Evolutionary conservation across 2,329 filamentous ascomycete genomes (phyloP).

Genomic region (Fusarium sp.): DNA sequence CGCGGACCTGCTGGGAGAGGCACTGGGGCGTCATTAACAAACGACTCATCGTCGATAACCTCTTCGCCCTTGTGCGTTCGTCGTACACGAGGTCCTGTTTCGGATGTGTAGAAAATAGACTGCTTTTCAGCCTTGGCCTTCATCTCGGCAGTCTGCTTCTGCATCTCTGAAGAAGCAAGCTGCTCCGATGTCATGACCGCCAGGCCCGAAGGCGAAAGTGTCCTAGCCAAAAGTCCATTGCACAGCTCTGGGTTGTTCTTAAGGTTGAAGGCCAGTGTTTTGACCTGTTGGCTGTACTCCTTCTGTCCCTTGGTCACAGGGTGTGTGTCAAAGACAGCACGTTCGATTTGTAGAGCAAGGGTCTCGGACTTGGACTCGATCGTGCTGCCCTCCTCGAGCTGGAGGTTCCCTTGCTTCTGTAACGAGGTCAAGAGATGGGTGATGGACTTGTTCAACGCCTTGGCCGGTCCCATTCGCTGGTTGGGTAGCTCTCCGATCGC

Average conservation of each 20-base stretch:
- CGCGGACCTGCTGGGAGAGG: constrained; percentile 42
- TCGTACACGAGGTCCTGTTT: constrained; percentile 78
- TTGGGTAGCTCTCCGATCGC: constrained; percentile 69
- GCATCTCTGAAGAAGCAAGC: constrained; percentile 91
- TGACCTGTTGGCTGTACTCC: constrained; percentile 72
- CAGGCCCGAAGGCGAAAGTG: constrained; percentile 78
- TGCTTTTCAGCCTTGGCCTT: constrained; percentile 84
- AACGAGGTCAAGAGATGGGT: constrained; percentile 73
- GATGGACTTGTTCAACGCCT: constrained; percentile 77
- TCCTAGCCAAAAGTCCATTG: constrained; percentile 78
- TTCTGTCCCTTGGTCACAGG: constrained; percentile 57
- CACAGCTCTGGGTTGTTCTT: constrained; percentile 88
- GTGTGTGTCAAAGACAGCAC: constrained; percentile 71
- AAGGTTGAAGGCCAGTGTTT: constrained; percentile 85
- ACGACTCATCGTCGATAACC: constrained; percentile 80
- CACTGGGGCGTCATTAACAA: constrained; percentile 49
- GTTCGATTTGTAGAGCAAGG: constrained; percentile 84
- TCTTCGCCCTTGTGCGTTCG: constrained; percentile 97
- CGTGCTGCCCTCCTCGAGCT: constrained; percentile 72
- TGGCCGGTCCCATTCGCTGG: constrained; percentile 75
- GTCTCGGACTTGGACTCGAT: constrained; percentile 74
- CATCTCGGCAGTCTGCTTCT: constrained; percentile 80
- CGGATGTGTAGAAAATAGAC: constrained; percentile 83
- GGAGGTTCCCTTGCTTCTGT: constrained; percentile 73
- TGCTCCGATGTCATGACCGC: constrained; percentile 91